phyloP scores from a whole-genome alignment of 2,329 filamentous ascomycete species.

The Zasmidium angulare region DNA sequence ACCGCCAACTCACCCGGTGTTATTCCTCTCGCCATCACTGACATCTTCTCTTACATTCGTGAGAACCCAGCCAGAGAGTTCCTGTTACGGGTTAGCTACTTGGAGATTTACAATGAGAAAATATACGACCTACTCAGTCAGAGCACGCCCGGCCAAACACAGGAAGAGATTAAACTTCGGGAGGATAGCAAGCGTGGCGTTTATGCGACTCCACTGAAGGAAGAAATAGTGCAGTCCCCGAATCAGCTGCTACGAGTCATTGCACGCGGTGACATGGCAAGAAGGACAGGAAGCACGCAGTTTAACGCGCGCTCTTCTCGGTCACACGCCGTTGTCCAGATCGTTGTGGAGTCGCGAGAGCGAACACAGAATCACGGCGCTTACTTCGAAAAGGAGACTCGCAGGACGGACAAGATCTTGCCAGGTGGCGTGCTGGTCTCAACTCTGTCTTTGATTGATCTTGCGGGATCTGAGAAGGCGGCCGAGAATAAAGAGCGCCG shows the following conservation, averaged over 20 bases:
- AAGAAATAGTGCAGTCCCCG: slow-evolving; percentile 97
- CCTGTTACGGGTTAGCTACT: slow-evolving; percentile 89
- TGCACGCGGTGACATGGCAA: slow-evolving; percentile 85
- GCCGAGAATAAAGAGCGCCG: slow-evolving; percentile 92
- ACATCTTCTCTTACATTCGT: slow-evolving; percentile 98
- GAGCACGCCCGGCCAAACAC: slow-evolving; percentile 58
- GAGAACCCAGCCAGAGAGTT: slow-evolving; percentile 96
- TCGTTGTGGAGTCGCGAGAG: slow-evolving; percentile 95
- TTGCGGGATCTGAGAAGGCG: slow-evolving; percentile 93
- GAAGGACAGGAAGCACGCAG: slow-evolving; percentile 89
- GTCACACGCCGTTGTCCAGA: slow-evolving; percentile 97
- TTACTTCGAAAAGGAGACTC: slow-evolving; percentile 56
- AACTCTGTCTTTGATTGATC: slow-evolving; percentile 90
- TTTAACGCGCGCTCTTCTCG: slow-evolving; percentile 96
- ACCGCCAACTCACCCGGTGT: slow-evolving; percentile 94
- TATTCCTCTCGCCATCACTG: slow-evolving; percentile 93
- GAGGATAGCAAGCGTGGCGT: slow-evolving; percentile 96
- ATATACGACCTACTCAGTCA: slow-evolving; percentile 91
- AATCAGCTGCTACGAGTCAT: slow-evolving; percentile 94
- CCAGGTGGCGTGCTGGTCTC: slow-evolving; percentile 94
- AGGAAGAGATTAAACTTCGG: slow-evolving; percentile 94
- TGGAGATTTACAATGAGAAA: slow-evolving; percentile 98
- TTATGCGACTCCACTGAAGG: slow-evolving; percentile 92
- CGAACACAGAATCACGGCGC: slow-evolving; percentile 54
- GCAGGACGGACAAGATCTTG: slow-evolving; percentile 59